Conservation (phyloP, 2,329 filamentous ascomycete genomes). For the Aspergillus puulaauensis region DNA sequence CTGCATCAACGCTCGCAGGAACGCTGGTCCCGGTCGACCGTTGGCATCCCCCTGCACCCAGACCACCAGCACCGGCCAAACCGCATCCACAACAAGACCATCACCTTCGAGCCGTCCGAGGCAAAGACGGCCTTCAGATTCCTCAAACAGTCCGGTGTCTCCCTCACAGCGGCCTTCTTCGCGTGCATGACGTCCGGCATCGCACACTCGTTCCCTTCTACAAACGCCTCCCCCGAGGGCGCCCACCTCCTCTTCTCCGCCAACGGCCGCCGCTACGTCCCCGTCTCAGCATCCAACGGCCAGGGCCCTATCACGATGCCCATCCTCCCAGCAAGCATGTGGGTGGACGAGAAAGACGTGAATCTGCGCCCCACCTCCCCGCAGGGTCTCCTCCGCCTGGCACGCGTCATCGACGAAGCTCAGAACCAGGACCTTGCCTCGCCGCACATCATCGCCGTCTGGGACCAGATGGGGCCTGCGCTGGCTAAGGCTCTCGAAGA, state of each 20-base stretch:
- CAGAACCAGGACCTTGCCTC: neutral
- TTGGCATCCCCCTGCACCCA: neutral
- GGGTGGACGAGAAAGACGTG: neutral
- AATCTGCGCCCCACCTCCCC: neutral
- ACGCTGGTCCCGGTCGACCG: neutral
- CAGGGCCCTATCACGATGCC: neutral
- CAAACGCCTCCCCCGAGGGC: neutral
- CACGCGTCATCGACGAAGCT: neutral
- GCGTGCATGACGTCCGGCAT: neutral
- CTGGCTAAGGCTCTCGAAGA: neutral
- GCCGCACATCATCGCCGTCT: neutral
- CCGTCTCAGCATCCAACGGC: neutral
- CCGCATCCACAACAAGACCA: neutral
- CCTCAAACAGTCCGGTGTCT: neutral
- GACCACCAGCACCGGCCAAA: neutral
- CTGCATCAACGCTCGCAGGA: neutral
- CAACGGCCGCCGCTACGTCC: neutral
- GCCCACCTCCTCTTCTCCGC: neutral
- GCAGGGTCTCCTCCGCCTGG: neutral
- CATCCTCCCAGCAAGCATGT: neutral
- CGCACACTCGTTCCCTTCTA: neutral
- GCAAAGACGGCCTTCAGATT: neutral
- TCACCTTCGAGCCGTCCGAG: neutral
- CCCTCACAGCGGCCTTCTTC: neutral
- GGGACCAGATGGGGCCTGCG: neutral